phyloP scores from a whole-genome alignment of 768 basidiomycete species.

The Aureoboletus auriporus region DNA sequence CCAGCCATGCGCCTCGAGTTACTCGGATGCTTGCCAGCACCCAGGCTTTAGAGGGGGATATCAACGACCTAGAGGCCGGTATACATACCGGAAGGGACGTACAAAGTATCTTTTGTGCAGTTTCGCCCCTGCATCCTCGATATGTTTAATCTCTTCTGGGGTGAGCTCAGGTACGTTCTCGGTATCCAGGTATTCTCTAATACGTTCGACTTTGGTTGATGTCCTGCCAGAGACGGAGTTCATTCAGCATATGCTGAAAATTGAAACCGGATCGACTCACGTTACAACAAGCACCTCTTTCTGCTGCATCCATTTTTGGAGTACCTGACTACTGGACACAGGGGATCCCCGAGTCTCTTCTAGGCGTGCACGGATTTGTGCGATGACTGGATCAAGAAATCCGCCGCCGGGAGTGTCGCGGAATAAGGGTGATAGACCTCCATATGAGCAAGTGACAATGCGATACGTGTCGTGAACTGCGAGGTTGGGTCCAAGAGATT shows the following conservation, averaged over 20 bases:
- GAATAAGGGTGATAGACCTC: constrained; percentile 37
- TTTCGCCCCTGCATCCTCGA: constrained; percentile 25
- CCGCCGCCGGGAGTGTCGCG: constrained; percentile 34
- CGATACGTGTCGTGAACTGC: constrained; percentile 32
- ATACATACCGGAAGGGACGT: constrained; percentile 1
- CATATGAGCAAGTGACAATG: constrained; percentile 39
- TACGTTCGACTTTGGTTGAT: constrained; percentile 29
- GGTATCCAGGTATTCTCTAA: constrained; percentile 32
- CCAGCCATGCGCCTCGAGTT: neutral
- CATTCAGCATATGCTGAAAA: neutral
- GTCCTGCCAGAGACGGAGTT: constrained; percentile 19
- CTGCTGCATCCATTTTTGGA: constrained; percentile 28
- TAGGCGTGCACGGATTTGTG: constrained; percentile 29
- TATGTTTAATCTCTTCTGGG: constrained; percentile 18
- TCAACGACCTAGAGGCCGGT: neutral
- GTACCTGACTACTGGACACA: constrained; percentile 29
- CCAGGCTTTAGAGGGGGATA: constrained; percentile 8
- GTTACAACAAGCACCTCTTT: constrained; percentile 30
- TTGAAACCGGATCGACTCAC: constrained; percentile 12
- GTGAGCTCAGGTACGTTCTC: constrained; percentile 27
- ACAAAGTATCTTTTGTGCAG: constrained; percentile 26
- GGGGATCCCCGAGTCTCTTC: constrained; percentile 20
- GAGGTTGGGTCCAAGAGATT: constrained; percentile 35
- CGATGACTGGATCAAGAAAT: constrained; percentile 37
- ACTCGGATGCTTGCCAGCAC: constrained; percentile 19